phyloP scores from a whole-genome alignment of 495 filamentous ascomycete species.

The Penicillium atrosanguineum region DNA sequence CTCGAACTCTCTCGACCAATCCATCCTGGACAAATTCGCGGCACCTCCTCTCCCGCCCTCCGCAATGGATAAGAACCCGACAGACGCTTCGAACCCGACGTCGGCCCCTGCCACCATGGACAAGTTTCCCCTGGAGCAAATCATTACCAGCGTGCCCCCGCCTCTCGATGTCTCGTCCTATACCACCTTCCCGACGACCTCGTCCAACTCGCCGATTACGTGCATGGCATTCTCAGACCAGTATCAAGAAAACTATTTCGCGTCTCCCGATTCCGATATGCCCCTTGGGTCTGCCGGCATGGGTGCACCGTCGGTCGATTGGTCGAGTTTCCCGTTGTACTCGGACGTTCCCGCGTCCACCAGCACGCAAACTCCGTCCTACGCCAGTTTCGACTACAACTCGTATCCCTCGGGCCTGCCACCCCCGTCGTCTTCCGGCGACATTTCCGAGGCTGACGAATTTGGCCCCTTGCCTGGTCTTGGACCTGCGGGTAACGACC shows the following conservation, averaged over 20 bases:
- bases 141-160: slow-evolving; percentile 36
- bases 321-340: slow-evolving; percentile 69
- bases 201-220: slow-evolving; percentile 36
- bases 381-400: slow-evolving; percentile 63
- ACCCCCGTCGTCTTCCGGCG: slow-evolving; percentile 69
- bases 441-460: slow-evolving; percentile 75
- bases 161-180: slow-evolving; percentile 40
- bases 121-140: slow-evolving; percentile 36
- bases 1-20: slow-evolving; percentile 57
- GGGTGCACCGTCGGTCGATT: slow-evolving; percentile 64
- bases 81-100: slow-evolving; percentile 15
- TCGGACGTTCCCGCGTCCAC: slow-evolving; percentile 58
- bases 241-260: slow-evolving; percentile 41
- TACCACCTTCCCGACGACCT: slow-evolving; percentile 34
- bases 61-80: slow-evolving; percentile 35
- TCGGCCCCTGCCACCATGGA: slow-evolving; percentile 30
- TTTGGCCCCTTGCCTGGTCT: slow-evolving; percentile 40
- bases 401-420: slow-evolving; percentile 48
- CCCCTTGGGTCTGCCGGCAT: slow-evolving; percentile 66
- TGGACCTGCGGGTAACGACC: slow-evolving; percentile 31
- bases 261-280: slow-evolving; percentile 59
- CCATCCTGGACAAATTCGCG: slow-evolving; percentile 55
- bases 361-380: slow-evolving; percentile 69
- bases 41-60: slow-evolving; percentile 39
- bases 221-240: slow-evolving; percentile 46